Percentiles rank a stretch among this genome's conserved stretches.
Evolutionary conservation across 331 rosid species (phyloP).

Genomic region (Rosa hybrid): DNA sequence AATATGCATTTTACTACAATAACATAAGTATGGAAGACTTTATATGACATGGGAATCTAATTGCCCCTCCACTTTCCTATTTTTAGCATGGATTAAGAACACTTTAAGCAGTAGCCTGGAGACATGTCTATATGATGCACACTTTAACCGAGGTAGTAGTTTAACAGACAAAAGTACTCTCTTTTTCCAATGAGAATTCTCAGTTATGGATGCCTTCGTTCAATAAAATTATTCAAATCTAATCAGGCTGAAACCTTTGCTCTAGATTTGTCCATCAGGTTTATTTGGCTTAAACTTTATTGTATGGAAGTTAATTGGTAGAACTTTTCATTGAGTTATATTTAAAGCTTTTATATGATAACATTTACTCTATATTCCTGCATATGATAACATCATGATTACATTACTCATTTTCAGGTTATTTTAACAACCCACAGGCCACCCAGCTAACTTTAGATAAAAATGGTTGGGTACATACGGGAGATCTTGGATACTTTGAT

Average conservation of each 20-base stretch:
- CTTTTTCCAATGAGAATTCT: background rate
- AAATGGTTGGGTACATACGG: constrained; percentile 83
- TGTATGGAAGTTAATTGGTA: too few species aligned
- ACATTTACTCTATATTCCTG: background rate
- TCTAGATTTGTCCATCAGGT: background rate
- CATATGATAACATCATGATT: background rate
- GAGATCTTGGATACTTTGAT: constrained; percentile 89
- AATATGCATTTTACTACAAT: background rate
- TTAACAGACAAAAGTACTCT: background rate
- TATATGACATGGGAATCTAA: background rate
- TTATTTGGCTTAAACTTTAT: background rate
- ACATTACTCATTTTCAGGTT: constrained; percentile 53
- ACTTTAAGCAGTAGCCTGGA: background rate
- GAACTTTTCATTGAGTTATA: background rate
- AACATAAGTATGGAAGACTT: background rate
- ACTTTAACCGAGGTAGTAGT: background rate
- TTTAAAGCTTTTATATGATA: background rate
- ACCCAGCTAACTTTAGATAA: constrained; percentile 66
- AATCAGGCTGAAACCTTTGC: background rate
- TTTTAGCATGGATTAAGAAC: background rate
- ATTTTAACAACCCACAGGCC: constrained; percentile 73
- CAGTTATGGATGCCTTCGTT: constrained; percentile 2
- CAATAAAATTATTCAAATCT: background rate
- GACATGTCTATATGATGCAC: background rate
- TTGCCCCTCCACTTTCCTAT: background rate